Evolutionary conservation across 495 filamentous ascomycete genomes (phyloP).

Genomic region (Penicillium macrosclerotiorum): DNA sequence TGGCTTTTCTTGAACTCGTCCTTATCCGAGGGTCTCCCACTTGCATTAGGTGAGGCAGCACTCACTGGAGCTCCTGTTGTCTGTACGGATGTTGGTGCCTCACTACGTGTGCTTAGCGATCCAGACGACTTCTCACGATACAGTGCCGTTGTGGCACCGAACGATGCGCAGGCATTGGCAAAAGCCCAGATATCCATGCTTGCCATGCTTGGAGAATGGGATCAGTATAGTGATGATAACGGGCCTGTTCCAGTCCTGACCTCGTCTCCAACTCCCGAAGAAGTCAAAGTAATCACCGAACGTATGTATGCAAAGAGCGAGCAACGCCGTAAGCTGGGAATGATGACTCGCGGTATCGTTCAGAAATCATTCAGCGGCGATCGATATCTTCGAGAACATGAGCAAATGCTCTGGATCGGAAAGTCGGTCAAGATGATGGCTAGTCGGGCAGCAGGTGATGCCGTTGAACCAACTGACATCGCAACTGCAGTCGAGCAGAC

Average conservation of each 20-base stretch:
- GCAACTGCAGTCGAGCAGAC: constrained; percentile 28
- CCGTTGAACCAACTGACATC: constrained; percentile 27
- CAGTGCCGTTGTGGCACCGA: constrained; percentile 62
- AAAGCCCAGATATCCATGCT: constrained; percentile 62
- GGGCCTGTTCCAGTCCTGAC: constrained; percentile 44
- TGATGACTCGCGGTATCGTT: constrained; percentile 59
- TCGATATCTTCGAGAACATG: constrained; percentile 64
- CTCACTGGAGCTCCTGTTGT: constrained; percentile 63
- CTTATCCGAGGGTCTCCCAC: constrained; percentile 62
- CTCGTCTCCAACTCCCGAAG: constrained; percentile 46
- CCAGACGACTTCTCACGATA: constrained; percentile 54
- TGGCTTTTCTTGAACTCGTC: constrained; percentile 71
- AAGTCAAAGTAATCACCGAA: constrained; percentile 52
- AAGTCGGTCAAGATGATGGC: constrained; percentile 47
- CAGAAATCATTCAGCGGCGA: constrained; percentile 60
- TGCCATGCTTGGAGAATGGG: constrained; percentile 60
- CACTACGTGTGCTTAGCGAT: constrained; percentile 61
- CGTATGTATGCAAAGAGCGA: constrained; percentile 63
- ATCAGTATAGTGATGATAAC: constrained; percentile 49
- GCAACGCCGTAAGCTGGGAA: constrained; percentile 56
- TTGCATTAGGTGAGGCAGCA: constrained; percentile 65
- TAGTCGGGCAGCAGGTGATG: constrained; percentile 24
- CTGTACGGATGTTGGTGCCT: constrained; percentile 64
- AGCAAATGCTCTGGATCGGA: constrained; percentile 68
- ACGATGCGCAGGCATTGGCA: constrained; percentile 57